Conservation (phyloP, 108 stramenopile genomes). For the Nitzschia sp. region DNA sequence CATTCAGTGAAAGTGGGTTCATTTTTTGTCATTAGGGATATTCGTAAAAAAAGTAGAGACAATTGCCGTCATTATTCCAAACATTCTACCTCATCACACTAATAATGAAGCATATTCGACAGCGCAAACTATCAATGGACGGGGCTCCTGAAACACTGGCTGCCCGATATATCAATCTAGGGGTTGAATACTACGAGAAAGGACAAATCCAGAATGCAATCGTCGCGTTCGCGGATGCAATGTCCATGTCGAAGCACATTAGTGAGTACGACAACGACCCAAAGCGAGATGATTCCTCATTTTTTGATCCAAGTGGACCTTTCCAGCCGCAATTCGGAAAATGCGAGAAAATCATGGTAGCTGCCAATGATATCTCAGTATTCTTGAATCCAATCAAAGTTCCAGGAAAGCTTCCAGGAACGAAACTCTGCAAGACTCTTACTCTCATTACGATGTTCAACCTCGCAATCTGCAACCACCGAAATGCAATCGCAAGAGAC, state of each 20-base stretch:
- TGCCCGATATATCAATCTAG: constrained; percentile 6
- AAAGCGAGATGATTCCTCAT: not conserved
- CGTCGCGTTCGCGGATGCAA: constrained; percentile 16
- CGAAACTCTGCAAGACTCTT: constrained; percentile 2
- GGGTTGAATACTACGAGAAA: constrained; percentile 9
- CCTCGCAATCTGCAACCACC: constrained; percentile 22
- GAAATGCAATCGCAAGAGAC: not conserved
- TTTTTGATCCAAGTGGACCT: not conserved
- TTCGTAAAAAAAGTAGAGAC: too few species aligned
- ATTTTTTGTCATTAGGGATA: too few species aligned
- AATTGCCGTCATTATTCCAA: too few species aligned
- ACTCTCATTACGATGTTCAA: constrained; percentile 17
- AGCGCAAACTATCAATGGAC: too few species aligned
- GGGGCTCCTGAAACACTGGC: constrained; percentile 2
- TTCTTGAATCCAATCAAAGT: constrained; percentile 23
- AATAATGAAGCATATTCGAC: too few species aligned
- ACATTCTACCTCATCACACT: too few species aligned
- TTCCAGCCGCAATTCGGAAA: constrained; percentile 17
- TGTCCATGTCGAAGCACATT: constrained; percentile 13
- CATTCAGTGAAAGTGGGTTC: too few species aligned
- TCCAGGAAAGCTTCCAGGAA: not conserved
- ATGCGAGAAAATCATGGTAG: not conserved
- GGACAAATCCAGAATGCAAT: constrained; percentile 12
- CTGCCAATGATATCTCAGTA: constrained; percentile 8
- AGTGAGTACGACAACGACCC: constrained; percentile 1